Conservation (phyloP, 2,329 filamentous ascomycete genomes). For the Geosmithia putterillii region DNA sequence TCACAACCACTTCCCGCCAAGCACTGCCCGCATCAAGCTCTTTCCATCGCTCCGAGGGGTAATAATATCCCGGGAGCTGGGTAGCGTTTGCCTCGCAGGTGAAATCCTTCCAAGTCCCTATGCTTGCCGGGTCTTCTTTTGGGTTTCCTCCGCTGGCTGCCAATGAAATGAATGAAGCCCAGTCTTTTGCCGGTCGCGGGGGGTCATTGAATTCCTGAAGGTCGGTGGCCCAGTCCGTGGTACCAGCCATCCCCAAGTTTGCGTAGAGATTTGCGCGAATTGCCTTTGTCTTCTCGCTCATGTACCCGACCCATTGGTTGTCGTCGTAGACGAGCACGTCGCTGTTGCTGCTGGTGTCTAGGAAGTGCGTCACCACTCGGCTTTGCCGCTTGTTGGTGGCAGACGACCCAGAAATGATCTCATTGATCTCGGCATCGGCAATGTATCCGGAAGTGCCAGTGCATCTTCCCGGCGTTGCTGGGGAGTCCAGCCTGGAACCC, state of each 20-base stretch:
- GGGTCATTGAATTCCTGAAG: slow-evolving; percentile 1
- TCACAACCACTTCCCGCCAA: slow-evolving; percentile 12
- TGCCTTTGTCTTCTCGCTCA: slow-evolving; percentile 6
- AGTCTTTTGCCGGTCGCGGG: slow-evolving; percentile 3
- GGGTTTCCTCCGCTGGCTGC: not conserved
- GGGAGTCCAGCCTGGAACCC: slow-evolving; percentile 9
- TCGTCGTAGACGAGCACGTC: slow-evolving; percentile 6
- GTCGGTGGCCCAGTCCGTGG: slow-evolving; percentile 8
- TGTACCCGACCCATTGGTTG: slow-evolving; percentile 7
- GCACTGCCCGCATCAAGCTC: slow-evolving; percentile 10
- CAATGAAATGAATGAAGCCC: slow-evolving; percentile 5
- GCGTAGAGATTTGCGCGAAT: not conserved
- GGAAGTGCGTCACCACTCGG: too few relatives aligned
- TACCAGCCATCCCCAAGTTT: slow-evolving; percentile 5
- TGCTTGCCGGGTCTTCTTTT: not conserved
- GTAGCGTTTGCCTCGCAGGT: not conserved
- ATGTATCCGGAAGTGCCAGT: slow-evolving; percentile 16
- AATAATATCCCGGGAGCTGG: not conserved
- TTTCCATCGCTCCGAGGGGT: slow-evolving; percentile 11
- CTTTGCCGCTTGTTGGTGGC: not conserved
- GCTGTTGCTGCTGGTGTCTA: slow-evolving; percentile 2
- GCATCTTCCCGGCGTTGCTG: slow-evolving; percentile 13
- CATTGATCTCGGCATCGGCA: slow-evolving; percentile 14
- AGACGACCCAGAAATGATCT: slow-evolving; percentile 8
- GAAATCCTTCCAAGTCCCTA: slow-evolving; percentile 6